These are phyloP conservation scores for Populus ilicifolia DNA, from an alignment of 345 rosid genomes.

Conservation along the genomic window DNA sequence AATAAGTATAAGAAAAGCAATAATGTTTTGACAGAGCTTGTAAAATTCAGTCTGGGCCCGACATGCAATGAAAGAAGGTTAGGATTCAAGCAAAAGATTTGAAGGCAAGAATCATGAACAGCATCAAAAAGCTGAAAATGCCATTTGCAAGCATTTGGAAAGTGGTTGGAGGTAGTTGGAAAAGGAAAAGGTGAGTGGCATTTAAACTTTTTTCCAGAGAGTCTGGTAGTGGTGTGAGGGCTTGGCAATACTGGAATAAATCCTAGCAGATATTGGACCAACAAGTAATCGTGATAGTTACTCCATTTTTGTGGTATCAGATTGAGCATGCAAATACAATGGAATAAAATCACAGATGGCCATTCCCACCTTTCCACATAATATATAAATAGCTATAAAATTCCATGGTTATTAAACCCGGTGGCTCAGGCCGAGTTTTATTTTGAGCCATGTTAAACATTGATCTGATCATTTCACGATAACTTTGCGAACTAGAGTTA, in stretches of 20 bases:
- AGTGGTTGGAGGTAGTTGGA: not conserved
- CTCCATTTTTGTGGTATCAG: not conserved
- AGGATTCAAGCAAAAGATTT: not conserved
- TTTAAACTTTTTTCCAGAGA: not conserved
- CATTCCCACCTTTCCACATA: too few relatives aligned
- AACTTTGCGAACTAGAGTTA: too few relatives aligned
- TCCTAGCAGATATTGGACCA: not conserved
- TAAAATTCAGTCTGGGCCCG: not conserved
- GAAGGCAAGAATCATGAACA: not conserved
- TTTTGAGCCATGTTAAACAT: too few relatives aligned
- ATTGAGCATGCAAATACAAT: not conserved
- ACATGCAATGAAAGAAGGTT: not conserved
- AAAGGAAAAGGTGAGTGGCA: not conserved
- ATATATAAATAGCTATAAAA: too few relatives aligned
- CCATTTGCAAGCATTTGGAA: constrained; percentile 12
- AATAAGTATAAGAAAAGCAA: too few relatives aligned
- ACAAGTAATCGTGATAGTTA: not conserved
- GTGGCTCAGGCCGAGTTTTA: too few relatives aligned
- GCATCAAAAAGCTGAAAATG: not conserved
- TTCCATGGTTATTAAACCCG: too few relatives aligned
- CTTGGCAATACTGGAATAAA: not conserved
- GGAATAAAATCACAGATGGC: not conserved
- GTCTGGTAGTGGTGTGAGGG: not conserved
- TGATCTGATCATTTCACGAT: too few relatives aligned
- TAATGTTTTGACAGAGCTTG: not conserved